These are phyloP conservation scores for Schizophyllum commune DNA, from an alignment of 1,284 basidiomycete species.

Conservation along the genomic window DNA sequence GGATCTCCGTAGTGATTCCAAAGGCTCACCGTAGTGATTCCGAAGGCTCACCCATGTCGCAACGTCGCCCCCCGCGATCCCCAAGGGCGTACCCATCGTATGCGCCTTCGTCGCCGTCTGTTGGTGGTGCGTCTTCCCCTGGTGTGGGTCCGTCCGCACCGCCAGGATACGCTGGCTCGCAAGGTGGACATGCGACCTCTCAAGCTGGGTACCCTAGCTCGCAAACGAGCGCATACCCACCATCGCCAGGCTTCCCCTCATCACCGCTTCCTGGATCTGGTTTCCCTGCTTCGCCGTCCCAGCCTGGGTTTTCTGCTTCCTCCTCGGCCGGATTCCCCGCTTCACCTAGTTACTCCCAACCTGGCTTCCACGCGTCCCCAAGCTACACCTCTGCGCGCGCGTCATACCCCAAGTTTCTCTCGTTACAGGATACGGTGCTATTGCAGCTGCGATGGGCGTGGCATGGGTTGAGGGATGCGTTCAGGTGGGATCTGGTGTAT, in stretches of 20 bases:
- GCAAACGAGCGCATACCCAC: too few relatives aligned
- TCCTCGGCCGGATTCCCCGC: background rate
- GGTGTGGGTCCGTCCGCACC: too few relatives aligned
- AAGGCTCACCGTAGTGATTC: too few relatives aligned
- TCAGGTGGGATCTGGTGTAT: slow-evolving; percentile 60
- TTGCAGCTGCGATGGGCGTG: slow-evolving; percentile 53
- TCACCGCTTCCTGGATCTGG: background rate
- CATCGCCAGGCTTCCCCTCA: background rate
- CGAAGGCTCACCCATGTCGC: background rate
- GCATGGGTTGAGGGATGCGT: slow-evolving; percentile 61
- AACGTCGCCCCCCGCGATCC: background rate
- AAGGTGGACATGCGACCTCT: too few relatives aligned
- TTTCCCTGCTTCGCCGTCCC: too few relatives aligned
- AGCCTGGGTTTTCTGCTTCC: too few relatives aligned
- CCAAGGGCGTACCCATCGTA: background rate
- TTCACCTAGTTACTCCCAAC: background rate
- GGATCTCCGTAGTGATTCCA: too few relatives aligned
- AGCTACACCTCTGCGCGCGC: slow-evolving; percentile 30
- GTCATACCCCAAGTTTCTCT: slow-evolving; percentile 61
- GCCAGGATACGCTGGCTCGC: too few relatives aligned
- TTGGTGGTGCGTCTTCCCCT: background rate
- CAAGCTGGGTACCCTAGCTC: too few relatives aligned
- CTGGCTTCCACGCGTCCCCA: background rate
- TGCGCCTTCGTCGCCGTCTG: background rate
- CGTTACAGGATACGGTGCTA: slow-evolving; percentile 47